Evolutionary conservation across 2,329 filamentous ascomycete species (phyloP), one percentile per base, ranked within the genome.

Genomic region (Cladophialophora yegresii): DNA sequence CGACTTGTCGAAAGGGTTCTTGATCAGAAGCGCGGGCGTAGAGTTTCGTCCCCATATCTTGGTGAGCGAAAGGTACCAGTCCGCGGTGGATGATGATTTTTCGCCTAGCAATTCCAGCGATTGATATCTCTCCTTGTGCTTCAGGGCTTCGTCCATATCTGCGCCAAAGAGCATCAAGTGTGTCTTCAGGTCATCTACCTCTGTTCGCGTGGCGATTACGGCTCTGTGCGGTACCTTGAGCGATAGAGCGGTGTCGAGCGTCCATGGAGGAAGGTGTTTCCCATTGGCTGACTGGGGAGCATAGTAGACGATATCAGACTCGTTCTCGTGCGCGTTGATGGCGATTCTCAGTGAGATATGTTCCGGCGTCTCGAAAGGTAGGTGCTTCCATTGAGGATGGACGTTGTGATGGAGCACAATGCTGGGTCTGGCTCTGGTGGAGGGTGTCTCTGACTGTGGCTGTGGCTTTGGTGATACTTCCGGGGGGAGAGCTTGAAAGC

Each of bases 271-370:
- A 4, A 20, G 22, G 22, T 16, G 47, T 12, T 4, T 13, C 22
- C 12, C n/a, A 4, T 6, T 12, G 22, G 7, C 47, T 50, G 47
- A 50, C 20, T 50, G 47, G 23, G 47, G 20, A 3, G 22, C 47
- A 16, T 23, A 50, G 47, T 10, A 50, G 20, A 50, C 22, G 47
- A 50, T 50, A 50, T 50, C 47, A 23, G 20, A 23, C 20, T 50
- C 23, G 20, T 12, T 50, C 47, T 50, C 47, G 47, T 50, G 47
- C 20, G 47, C 47, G 26, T 50, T 50, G 47, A 50, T 50, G 47
- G 47, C 47, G 20, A 50, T 26, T 20, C 26, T 50, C 47, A 50
- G 47, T 0, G 20, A 28, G 23, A 50, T 50, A 5, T 50, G 20
- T 26, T 26, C 47, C 47, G 23, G 47, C 20, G 12, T 50, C 10